These are phyloP conservation scores for Fomitopsis pulvina DNA, from an alignment of 768 basidiomycete species.

Conservation along the genomic window DNA sequence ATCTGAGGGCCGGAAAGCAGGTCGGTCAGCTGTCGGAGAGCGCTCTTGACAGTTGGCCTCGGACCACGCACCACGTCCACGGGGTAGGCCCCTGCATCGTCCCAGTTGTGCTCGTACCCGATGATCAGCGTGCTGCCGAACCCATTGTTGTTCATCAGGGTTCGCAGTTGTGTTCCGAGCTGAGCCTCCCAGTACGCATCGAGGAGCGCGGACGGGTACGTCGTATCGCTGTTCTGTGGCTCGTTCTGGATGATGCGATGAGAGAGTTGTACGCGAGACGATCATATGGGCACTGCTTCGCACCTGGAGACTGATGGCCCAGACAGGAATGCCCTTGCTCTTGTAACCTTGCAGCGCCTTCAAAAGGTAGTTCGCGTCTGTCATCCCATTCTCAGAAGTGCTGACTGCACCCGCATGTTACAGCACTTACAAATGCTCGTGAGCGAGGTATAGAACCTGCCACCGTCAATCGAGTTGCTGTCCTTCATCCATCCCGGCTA, in stretches of 20 bases:
- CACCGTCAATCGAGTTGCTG: conserved; percentile 59
- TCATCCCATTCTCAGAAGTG: not conserved
- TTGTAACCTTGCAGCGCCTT: conserved; percentile 67
- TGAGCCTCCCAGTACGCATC: conserved; percentile 49
- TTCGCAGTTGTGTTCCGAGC: conserved; percentile 49
- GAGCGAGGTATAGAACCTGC: conserved; percentile 44
- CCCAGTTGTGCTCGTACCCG: conserved; percentile 75
- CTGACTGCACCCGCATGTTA: no score
- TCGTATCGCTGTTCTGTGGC: conserved; percentile 50
- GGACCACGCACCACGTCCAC: conserved; percentile 38
- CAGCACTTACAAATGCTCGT: conserved; percentile 37
- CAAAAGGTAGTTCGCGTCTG: conserved; percentile 67
- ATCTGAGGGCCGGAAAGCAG: conserved; percentile 30
- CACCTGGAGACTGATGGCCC: conserved; percentile 50
- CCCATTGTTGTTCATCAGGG: conserved; percentile 56
- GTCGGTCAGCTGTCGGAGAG: no score
- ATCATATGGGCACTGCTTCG: not conserved
- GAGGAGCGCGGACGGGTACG: conserved; percentile 62
- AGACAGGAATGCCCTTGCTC: conserved; percentile 49
- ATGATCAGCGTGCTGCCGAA: conserved; percentile 53
- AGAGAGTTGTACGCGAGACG: not conserved
- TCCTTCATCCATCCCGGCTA: conserved; percentile 80
- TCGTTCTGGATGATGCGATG: conserved; percentile 29
- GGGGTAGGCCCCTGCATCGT: conserved; percentile 56
- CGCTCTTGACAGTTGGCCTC: no score